Evolutionary conservation across 2,329 filamentous ascomycete genomes (phyloP).

Genomic region (Didymella sp.): DNA sequence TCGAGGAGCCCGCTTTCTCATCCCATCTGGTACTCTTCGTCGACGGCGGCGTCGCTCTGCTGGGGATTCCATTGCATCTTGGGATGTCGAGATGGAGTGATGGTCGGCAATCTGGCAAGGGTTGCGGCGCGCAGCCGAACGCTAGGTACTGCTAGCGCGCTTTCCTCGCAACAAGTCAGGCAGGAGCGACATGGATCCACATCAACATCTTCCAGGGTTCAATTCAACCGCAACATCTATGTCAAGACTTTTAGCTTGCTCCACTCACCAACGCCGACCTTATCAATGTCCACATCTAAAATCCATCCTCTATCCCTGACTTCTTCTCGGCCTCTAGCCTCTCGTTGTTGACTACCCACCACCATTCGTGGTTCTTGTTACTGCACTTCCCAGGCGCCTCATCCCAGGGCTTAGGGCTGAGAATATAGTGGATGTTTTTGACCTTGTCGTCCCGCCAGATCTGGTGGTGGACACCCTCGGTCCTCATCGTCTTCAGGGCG

Average conservation of each 20-base stretch:
- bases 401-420: slow-evolving; percentile 70
- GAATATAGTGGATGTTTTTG: slow-evolving; percentile 69
- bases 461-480: slow-evolving; percentile 61
- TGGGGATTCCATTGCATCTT: slow-evolving; percentile 9
- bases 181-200: neutral
- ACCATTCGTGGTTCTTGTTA: slow-evolving; percentile 64
- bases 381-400: slow-evolving; percentile 55
- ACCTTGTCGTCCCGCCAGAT: slow-evolving; percentile 68
- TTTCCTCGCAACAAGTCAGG: neutral
- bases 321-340: slow-evolving; percentile 58
- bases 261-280: neutral
- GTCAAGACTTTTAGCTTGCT: neutral
- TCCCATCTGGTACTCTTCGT: slow-evolving; percentile 4
- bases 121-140: slow-evolving; percentile 5
- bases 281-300: slow-evolving; percentile 41
- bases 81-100: neutral
- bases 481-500: slow-evolving; percentile 65
- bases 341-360: slow-evolving; percentile 61
- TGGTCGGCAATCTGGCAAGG: slow-evolving; percentile 1
- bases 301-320: slow-evolving; percentile 59
- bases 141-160: neutral
- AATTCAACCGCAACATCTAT: slow-evolving; percentile 20
- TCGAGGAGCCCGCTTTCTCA: slow-evolving; percentile 1
- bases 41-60: slow-evolving; percentile 6
- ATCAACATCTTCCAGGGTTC: neutral